These are phyloP conservation scores for Panaeolus cyanescens DNA, from an alignment of 768 basidiomycete species.

Conservation along the genomic window DNA sequence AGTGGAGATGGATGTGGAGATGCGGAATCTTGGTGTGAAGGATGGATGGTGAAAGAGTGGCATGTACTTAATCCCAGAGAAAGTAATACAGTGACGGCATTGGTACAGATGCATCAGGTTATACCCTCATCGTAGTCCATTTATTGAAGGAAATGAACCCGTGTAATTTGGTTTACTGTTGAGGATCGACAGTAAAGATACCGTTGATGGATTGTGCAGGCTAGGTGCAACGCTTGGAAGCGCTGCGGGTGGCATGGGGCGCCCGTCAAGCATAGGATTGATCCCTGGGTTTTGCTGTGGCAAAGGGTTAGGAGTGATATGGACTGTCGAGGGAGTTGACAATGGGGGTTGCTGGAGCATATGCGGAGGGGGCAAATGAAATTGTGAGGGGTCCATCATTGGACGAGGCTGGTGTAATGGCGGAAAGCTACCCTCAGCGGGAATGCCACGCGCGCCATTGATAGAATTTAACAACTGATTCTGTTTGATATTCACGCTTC, in stretches of 20 bases:
- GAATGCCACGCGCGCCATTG: conserved; percentile 31
- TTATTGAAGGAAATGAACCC: not conserved
- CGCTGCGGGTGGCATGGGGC: not conserved
- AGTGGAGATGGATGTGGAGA: no score
- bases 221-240: not conserved
- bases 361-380: conserved; percentile 17
- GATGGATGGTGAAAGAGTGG: no score
- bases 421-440: not conserved
- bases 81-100: no score
- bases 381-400: conserved; percentile 9
- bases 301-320: not conserved
- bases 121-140: not conserved
- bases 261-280: not conserved
- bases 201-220: conserved; percentile 15
- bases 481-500: conserved; percentile 54
- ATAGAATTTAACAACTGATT: conserved; percentile 48
- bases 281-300: not conserved
- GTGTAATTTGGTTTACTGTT: conserved; percentile 19
- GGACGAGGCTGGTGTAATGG: not conserved
- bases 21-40: no score
- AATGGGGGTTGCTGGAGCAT: conserved; percentile 18
- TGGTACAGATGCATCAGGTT: not conserved
- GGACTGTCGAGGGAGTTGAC: not conserved
- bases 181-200: conserved; percentile 28
- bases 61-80: no score